A percentile compares a stretch with the other conserved stretches of the same genome.
phyloP scores from a whole-genome alignment of 164 flowering plant species.

The Vitis labrusca region DNA sequence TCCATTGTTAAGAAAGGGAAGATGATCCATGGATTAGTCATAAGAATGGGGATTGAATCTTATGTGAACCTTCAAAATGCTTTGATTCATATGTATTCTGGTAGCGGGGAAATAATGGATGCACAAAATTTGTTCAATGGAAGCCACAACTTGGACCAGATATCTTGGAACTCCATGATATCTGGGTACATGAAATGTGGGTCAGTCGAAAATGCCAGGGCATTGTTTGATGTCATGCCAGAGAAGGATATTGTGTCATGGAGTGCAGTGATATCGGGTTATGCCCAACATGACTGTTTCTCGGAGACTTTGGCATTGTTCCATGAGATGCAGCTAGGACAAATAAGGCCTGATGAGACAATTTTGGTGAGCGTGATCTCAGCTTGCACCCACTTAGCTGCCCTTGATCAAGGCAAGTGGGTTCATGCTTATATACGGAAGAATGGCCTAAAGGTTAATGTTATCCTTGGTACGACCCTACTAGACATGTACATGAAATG shows the following conservation, averaged over 20 bases:
- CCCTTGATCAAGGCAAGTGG: constrained; percentile 42
- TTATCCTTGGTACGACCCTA: constrained; percentile 40
- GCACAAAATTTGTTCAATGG: constrained; percentile 33
- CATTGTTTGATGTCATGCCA: constrained; percentile 42
- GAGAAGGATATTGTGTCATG: constrained; percentile 47
- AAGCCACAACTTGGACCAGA: constrained; percentile 26
- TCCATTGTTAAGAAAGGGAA: constrained; percentile 18
- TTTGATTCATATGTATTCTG: constrained; percentile 41
- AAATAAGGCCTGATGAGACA: constrained; percentile 35
- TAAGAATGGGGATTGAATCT: constrained; percentile 34
- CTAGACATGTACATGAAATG: constrained; percentile 49
- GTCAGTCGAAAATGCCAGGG: constrained; percentile 28
- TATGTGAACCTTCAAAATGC: constrained; percentile 48
- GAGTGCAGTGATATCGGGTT: constrained; percentile 50
- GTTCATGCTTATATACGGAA: constrained; percentile 38
- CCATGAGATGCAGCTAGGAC: constrained; percentile 37
- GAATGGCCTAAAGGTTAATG: constrained; percentile 25
- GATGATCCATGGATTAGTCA: constrained; percentile 27
- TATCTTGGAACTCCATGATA: constrained; percentile 53
- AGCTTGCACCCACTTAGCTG: constrained; percentile 44
- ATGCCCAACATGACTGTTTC: constrained; percentile 30
- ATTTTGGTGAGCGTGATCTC: constrained; percentile 41
- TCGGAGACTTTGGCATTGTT: constrained; percentile 37
- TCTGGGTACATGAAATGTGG: constrained; percentile 41
- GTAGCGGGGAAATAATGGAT: constrained; percentile 27